Evolutionary conservation across 805 yeast genomes (phyloP).

Genomic region (Ogataea parapolymorpha): DNA sequence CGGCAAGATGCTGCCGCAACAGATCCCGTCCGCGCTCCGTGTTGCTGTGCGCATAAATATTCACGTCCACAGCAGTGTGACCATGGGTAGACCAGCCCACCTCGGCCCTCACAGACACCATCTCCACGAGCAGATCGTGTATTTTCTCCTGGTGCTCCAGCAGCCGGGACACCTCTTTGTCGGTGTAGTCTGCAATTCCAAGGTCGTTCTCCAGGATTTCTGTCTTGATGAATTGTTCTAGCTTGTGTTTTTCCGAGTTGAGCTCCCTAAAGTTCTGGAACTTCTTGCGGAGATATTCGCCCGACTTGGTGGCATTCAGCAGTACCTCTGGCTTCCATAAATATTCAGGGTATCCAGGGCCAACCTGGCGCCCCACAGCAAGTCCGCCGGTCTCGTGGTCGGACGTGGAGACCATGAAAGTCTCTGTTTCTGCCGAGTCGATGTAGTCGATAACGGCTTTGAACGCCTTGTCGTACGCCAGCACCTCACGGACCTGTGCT

Average conservation of each 20-base stretch:
- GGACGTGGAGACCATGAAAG: constrained; percentile 75
- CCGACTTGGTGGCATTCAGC: constrained; percentile 66
- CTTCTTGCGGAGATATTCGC: constrained; percentile 60
- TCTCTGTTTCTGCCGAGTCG: constrained; percentile 65
- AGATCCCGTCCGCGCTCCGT: constrained; percentile 41
- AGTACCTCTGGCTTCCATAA: constrained; percentile 83
- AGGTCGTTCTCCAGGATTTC: constrained; percentile 61
- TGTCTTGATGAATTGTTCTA: constrained; percentile 45
- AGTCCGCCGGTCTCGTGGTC: constrained; percentile 98
- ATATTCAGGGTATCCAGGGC: constrained; percentile 74
- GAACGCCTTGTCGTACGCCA: constrained; percentile 84
- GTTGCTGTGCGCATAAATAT: constrained; percentile 78
- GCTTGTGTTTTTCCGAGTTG: constrained; percentile 7
- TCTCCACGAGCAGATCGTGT: constrained; percentile 54
- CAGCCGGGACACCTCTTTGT: constrained; percentile 49
- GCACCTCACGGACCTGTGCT: constrained; percentile 87
- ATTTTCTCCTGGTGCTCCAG: constrained; percentile 33
- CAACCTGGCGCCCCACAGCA: constrained; percentile 77
- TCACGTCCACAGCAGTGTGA: constrained; percentile 93
- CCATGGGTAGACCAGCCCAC: constrained; percentile 98
- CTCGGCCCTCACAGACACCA: constrained; percentile 79
- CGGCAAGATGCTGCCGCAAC: constrained; percentile 51
- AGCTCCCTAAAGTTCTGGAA: constrained; percentile 30
- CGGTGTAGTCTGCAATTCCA: constrained; percentile 58
- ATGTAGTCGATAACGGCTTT: constrained; percentile 69